Base-by-base conservation (phyloP, 139 green algal genomes). In the Trebouxia sp. region DNA sequence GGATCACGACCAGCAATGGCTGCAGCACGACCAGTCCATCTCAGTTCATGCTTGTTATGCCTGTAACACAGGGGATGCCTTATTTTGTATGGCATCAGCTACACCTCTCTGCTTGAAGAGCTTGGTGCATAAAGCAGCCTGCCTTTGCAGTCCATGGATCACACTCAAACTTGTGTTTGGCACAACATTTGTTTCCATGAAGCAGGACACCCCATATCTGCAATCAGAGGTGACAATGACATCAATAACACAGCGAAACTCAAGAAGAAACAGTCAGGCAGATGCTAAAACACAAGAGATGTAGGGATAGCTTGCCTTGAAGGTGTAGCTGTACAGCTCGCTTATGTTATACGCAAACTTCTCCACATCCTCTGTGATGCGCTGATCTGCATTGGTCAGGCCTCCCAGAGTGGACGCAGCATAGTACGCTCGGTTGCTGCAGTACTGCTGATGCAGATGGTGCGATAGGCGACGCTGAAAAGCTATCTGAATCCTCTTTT, bases 351-450 rank as follows among this genome's bases (percentile, higher is more conserved):
- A 90, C 32, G 85, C 86, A 78, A 98, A 99, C 87, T 96, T 95
- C 81, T 98, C 95, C 75, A 98, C 92, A 58, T 99, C 96, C 85
- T 97, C 94, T 1, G 92, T 96, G 67, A 98, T 93, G 75, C 95
- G 89, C 91, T 98, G 95, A 81, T 99, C 96, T 8, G 94, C 92
- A 81, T 94, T 89, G 22, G 93, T 97, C 35, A 99, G 88, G 56
- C 92, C 91, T 30, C 96, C 93, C 38, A 98, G 90, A 6, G 89
- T 94, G 53, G 85, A 90, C 9, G 96, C 96, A 0, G 92, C 90
- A 80, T 98, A 99, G 89, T 98, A 99, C 10, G 91, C 91, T 17
- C 80, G 86, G 90, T 98, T 96, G 82, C 56, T 86, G 82, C 84
- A 96, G 91, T 98, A 98, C 70, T 85, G 65, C 14, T 84, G 67